Conservation (phyloP, 108 stramenopile genomes). For the Seminavis robusta region DNA sequence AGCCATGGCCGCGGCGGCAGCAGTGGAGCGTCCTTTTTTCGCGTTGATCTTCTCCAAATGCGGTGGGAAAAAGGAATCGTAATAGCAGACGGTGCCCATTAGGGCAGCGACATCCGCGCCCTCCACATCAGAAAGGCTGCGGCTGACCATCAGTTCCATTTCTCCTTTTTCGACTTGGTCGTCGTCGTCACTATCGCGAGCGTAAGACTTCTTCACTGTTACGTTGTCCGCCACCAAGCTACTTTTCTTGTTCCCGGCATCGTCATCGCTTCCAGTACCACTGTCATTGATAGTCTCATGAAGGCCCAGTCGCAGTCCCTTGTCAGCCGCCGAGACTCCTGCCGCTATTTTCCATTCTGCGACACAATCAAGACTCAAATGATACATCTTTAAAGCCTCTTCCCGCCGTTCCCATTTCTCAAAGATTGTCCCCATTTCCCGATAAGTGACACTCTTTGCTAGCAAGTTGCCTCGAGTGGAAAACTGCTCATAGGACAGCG, state of each 20-base stretch:
- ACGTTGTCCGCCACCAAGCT: too few relatives aligned
- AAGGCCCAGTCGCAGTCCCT: too few relatives aligned
- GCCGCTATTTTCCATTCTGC: slow-evolving; percentile 41
- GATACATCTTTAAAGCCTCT: slow-evolving; percentile 70
- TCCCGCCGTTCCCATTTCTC: slow-evolving; percentile 64
- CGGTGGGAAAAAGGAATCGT: slow-evolving; percentile 57
- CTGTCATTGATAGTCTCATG: too few relatives aligned
- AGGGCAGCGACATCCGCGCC: slow-evolving; percentile 26
- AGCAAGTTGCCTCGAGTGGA: slow-evolving; percentile 20
- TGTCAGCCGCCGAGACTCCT: too few relatives aligned
- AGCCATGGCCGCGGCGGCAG: not conserved
- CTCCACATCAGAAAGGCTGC: too few relatives aligned
- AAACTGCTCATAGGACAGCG: too few relatives aligned
- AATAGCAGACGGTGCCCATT: slow-evolving; percentile 17
- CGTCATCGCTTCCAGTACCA: too few relatives aligned
- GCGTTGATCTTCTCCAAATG: slow-evolving; percentile 8
- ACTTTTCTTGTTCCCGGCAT: too few relatives aligned
- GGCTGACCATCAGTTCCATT: slow-evolving; percentile 58
- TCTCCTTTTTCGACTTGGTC: slow-evolving; percentile 42
- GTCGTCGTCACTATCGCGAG: not conserved
- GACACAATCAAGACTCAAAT: slow-evolving; percentile 73
- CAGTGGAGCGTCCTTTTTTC: slow-evolving; percentile 9
- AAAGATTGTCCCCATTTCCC: slow-evolving; percentile 83
- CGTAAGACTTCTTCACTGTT: too few relatives aligned
- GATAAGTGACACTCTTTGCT: slow-evolving; percentile 60